Conservation (phyloP, 768 basidiomycete species). For the Phylloporus sp. region DNA sequence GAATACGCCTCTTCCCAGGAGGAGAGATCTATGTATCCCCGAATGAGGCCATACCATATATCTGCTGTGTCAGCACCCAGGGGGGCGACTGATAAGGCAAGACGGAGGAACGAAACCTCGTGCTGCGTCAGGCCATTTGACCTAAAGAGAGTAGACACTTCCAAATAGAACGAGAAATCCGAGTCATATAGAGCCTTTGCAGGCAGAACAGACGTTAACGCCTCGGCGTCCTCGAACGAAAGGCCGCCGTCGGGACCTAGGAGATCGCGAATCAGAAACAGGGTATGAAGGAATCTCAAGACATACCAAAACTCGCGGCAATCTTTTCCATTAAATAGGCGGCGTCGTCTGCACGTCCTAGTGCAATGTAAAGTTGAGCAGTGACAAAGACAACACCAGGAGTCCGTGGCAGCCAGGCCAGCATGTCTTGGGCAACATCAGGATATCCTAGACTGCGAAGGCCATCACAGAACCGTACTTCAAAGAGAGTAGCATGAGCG, state of each 20-base stretch:
- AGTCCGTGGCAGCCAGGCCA: slow-evolving; percentile 76
- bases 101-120: slow-evolving; percentile 71
- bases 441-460: slow-evolving; percentile 63
- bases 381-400: slow-evolving; percentile 73
- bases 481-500: slow-evolving; percentile 60
- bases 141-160: slow-evolving; percentile 74
- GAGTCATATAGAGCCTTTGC: slow-evolving; percentile 52
- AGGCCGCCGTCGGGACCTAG: slow-evolving; percentile 48
- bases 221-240: slow-evolving; percentile 58
- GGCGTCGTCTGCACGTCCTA: slow-evolving; percentile 71
- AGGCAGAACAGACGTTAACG: slow-evolving; percentile 61
- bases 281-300: slow-evolving; percentile 2
- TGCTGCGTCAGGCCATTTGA: slow-evolving; percentile 48
- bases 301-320: slow-evolving; percentile 71
- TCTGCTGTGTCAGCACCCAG: slow-evolving; percentile 51
- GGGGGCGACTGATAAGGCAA: slow-evolving; percentile 72
- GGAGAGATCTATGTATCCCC: slow-evolving; percentile 67
- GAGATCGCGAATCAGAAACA: slow-evolving; percentile 6
- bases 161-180: slow-evolving; percentile 72
- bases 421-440: slow-evolving; percentile 56
- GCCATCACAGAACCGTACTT: slow-evolving; percentile 69
- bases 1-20: slow-evolving; percentile 88
- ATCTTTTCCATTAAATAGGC: slow-evolving; percentile 68
- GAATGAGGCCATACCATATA: slow-evolving; percentile 79
- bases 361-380: slow-evolving; percentile 60